Evolutionary conservation across 805 yeast genomes (phyloP), one percentile per base, ranked within the genome.

Genomic region (Sporopachydermia lactativora): DNA sequence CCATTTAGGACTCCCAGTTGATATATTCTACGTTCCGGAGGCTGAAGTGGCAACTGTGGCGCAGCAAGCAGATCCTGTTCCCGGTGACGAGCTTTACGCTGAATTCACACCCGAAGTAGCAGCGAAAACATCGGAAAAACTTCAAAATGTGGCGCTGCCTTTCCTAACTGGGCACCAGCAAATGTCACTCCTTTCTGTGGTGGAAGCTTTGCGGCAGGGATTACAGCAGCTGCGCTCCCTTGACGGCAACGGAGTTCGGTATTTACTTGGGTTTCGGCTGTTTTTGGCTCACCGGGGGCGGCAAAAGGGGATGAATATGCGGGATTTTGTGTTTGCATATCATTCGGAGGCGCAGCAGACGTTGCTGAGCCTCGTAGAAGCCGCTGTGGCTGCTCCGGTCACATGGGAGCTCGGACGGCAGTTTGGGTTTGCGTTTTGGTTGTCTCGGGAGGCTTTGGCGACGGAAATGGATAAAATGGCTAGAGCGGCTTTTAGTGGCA

Each of bases 131-230:
- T 60, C 66, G 13, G 81, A 78, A 16, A 73, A 73, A 45, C 61
- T 88, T 40, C 73, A 75, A 35, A 75, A 71, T 44, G 64, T 71
- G 3, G 67, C 89, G 1, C 61, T 88, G 18, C 96, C 96, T 0
- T 77, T 78, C 45, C 55, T 88, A 18, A 85, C 95, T 0, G 75
- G 95, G 44, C 96, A 88, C 59, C 96, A 88, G 55, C 97, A 88
- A 52, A 75, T 79, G 18, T 85, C 96, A 0, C 65, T 88, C 18
- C 66, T 79, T 1, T 73, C 82, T 13, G 74, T 84, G 2, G 65
- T 84, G 4, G 77, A 73, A 38, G 77, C 86, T 2, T 61, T 82
- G 17, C 64, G 67, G 17, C 74, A 73, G 14, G 67, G 83, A 3
- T 65, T 67, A 11, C 64, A 65, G 39, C 66, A 64, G 36, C 40